Conservation (phyloP, 2,329 filamentous ascomycete genomes). For the Emericellopsis atlantica region DNA sequence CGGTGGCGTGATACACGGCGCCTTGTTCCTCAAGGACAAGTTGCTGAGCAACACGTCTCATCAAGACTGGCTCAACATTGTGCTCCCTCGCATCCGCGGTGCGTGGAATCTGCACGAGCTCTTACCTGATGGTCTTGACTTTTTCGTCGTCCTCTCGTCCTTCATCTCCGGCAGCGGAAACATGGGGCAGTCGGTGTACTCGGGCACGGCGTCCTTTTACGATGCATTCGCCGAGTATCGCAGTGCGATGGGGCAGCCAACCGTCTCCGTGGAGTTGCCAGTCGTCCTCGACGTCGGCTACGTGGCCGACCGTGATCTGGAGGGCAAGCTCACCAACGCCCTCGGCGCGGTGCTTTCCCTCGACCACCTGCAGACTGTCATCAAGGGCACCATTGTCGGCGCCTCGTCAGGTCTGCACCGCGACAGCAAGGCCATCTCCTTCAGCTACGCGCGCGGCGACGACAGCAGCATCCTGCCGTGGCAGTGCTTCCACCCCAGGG, state of each 20-base stretch:
- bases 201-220: constrained; percentile 23
- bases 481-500: constrained; percentile 1
- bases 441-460: constrained; percentile 30
- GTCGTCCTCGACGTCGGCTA: constrained; percentile 36
- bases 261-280: constrained; percentile 38
- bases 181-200: constrained; percentile 22
- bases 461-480: constrained; percentile 13
- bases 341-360: constrained; percentile 33
- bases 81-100: constrained; percentile 22
- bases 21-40: constrained; percentile 4
- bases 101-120: constrained; percentile 25
- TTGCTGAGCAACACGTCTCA: not conserved
- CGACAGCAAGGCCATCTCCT: constrained; percentile 6
- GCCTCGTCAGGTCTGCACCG: constrained; percentile 13
- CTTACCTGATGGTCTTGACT: constrained; percentile 14
- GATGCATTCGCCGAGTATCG: constrained; percentile 23
- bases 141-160: constrained; percentile 30
- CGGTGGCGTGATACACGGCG: constrained; percentile 10
- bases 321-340: constrained; percentile 26
- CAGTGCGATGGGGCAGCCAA: constrained; percentile 23
- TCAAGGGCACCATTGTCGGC: constrained; percentile 36
- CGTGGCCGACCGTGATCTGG: constrained; percentile 29
- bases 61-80: constrained; percentile 16
- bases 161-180: constrained; percentile 16
- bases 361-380: constrained; percentile 40